Base-by-base conservation (phyloP, 2,329 filamentous ascomycete genomes). In the Westerdykella aurantiaca region DNA sequence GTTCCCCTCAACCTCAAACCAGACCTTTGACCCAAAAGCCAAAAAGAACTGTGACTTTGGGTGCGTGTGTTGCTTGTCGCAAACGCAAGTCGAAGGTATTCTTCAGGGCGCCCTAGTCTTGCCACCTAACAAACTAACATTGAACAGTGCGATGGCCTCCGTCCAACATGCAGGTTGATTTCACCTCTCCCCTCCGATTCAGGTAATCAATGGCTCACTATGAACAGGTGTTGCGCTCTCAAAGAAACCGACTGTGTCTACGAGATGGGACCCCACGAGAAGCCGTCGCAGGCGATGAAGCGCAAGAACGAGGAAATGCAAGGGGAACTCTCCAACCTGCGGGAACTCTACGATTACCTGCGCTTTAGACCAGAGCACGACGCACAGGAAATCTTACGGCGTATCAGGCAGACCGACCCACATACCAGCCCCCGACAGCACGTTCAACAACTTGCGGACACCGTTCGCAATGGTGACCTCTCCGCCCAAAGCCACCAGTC, bases 251-350 rank as follows among this genome's bases (percentile, higher is more conserved):
- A 55, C 22, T 64, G 61, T 39, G 34, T 62, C 16, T 64, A 63
- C 44, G 61, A 64, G 42, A 47, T 64, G n/a, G 59, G 61, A 1
- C 61, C 61, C 17, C 63, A 64, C 39, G 61, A 64, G 39, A 63
- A 62, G 44, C 61, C 61, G 6, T 63, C 57, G 1, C 61, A 64
- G 50, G 61, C 61, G 12, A 63, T 63, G 58, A 64, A 64, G 44
- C 52, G 61, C 11, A 63, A 63, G 42, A 63, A 64, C 23, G 61
- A 64, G 37, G 61, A 64, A 41, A 64, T 64, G 58, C 61, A 63
- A 38, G 58, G 57, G 12, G 61, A 64, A 43, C 47, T 64, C 4
- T 57, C 55, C 1, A 58, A 61, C 21, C 49, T 64, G 5, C 61
- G 61, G 23, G 56, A 61, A 35, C 47, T 64, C 13, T 64, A 64